Percentiles rank a stretch among this genome's conserved stretches.
These are phyloP conservation scores for Vanilla planifolia DNA, from an alignment of 106 monocot genomes.

Conservation along the genomic window DNA sequence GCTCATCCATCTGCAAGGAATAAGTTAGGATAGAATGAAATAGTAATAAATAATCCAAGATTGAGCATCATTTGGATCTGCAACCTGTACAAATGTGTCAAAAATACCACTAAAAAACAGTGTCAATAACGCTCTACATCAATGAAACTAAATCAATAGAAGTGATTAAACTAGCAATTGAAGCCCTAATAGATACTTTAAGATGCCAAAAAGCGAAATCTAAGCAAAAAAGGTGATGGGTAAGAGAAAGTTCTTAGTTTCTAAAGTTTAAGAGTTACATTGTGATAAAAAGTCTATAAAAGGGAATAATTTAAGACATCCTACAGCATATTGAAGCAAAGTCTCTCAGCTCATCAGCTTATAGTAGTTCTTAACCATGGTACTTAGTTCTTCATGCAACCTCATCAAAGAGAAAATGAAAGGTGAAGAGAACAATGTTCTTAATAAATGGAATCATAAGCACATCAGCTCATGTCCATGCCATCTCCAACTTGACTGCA, in stretches of 20 bases:
- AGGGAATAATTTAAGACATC: background rate
- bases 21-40: background rate
- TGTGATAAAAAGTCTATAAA: background rate
- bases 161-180: background rate
- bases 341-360: background rate
- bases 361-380: background rate
- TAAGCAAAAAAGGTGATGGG: background rate
- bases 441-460: conserved; percentile 13
- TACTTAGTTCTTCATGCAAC: background rate
- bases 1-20: background rate
- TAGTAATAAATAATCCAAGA: background rate
- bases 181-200: background rate
- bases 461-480: conserved; percentile 92
- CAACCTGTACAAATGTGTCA: background rate
- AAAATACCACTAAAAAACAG: background rate
- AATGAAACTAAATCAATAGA: background rate
- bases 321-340: background rate
- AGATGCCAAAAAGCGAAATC: background rate
- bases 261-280: background rate
- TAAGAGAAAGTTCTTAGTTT: background rate
- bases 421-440: background rate
- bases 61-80: background rate
- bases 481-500: conserved; percentile 93
- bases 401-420: conserved; percentile 13
- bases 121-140: background rate